Conservation (phyloP, 2,329 filamentous ascomycete species). For the Colletotrichum destructivum region DNA sequence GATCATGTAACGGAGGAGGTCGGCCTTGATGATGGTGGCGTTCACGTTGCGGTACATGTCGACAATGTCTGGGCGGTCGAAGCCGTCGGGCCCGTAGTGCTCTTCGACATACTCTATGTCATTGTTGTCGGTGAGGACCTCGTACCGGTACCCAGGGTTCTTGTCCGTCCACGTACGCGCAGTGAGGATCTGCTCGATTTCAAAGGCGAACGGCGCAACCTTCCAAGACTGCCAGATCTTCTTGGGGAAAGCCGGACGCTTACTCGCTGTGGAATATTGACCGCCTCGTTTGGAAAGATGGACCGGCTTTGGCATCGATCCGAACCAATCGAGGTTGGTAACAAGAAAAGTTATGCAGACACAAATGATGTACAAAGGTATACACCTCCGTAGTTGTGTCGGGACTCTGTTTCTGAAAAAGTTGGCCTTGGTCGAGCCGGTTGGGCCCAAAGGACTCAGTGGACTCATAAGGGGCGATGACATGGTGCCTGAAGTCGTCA, state of each 20-base stretch:
- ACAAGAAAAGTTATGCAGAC: slow-evolving; percentile 62
- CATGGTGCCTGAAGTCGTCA: slow-evolving; percentile 22
- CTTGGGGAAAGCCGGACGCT: slow-evolving; percentile 65
- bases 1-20: slow-evolving; percentile 79
- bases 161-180: slow-evolving; percentile 77
- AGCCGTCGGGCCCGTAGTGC: slow-evolving; percentile 75
- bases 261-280: slow-evolving; percentile 40
- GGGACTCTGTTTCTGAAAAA: slow-evolving; percentile 57
- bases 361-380: slow-evolving; percentile 62
- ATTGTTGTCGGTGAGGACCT: slow-evolving; percentile 79
- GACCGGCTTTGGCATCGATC: slow-evolving; percentile 47
- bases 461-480: slow-evolving; percentile 36
- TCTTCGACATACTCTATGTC: slow-evolving; percentile 78
- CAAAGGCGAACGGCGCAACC: slow-evolving; percentile 76
- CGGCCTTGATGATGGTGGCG: slow-evolving; percentile 76
- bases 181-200: slow-evolving; percentile 71
- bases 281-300: slow-evolving; percentile 39
- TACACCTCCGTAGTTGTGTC: slow-evolving; percentile 62
- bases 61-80: slow-evolving; percentile 78
- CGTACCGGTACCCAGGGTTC: slow-evolving; percentile 78
- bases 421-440: slow-evolving; percentile 25
- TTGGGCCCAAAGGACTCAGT: slow-evolving; percentile 30
- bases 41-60: slow-evolving; percentile 72
- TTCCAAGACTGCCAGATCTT: slow-evolving; percentile 89
- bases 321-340: slow-evolving; percentile 60